Evolutionary conservation across 1,139 yeast genomes (phyloP).

Genomic region (Debaryomycetaceae sp.): DNA sequence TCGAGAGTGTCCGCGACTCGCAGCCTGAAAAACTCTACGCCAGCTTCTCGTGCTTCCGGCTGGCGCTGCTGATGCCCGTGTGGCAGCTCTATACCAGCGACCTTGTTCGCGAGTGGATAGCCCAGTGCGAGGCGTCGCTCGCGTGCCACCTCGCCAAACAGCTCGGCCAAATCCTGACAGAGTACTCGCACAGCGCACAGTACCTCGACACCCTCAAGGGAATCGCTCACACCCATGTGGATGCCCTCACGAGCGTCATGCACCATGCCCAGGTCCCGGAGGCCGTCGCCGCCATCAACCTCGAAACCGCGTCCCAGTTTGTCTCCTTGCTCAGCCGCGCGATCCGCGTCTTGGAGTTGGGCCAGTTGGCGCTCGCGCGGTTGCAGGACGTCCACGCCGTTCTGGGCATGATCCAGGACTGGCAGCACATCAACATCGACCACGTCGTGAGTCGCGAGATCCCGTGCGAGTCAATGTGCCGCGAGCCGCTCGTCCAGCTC

Average conservation of each 20-base stretch:
- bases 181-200: conserved; percentile 42
- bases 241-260: conserved; percentile 25
- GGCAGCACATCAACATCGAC: conserved; percentile 44
- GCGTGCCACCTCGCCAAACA: conserved; percentile 52
- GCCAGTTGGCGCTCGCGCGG: conserved; percentile 43
- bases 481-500: conserved; percentile 24
- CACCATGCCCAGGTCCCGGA: conserved; percentile 36
- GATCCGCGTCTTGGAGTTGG: conserved; percentile 49
- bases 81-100: conserved; percentile 46
- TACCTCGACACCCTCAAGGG: conserved; percentile 41
- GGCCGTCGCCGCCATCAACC: conserved; percentile 39
- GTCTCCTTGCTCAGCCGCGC: conserved; percentile 45
- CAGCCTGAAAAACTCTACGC: conserved; percentile 51
- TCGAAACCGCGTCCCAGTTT: conserved; percentile 48
- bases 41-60: conserved; percentile 42
- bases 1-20: conserved; percentile 60
- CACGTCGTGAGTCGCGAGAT: conserved; percentile 43
- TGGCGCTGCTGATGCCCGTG: conserved; percentile 56
- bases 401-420: conserved; percentile 46
- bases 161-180: conserved; percentile 57
- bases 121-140: conserved; percentile 52
- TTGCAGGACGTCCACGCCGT: conserved; percentile 37
- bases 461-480: conserved; percentile 34
- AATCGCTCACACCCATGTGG: conserved; percentile 32
- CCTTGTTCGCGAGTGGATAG: conserved; percentile 49